A percentile compares a stretch with the other conserved stretches of the same genome.
Conservation (phyloP, 768 basidiomycete species). For the Lactifluus subvellereus region DNA sequence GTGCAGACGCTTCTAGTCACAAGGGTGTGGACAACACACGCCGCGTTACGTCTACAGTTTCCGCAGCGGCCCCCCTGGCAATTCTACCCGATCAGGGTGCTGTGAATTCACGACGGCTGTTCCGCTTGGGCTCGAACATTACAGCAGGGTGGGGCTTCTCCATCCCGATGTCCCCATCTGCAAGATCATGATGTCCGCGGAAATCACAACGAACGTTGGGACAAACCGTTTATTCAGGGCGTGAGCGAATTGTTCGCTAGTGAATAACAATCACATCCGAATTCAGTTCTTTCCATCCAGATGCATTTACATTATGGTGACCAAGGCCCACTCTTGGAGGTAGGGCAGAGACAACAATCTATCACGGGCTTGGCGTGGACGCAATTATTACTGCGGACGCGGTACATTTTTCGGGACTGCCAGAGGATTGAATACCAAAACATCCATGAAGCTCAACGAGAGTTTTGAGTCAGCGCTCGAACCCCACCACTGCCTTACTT, state of each 20-base stretch:
- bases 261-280: not conserved
- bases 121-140: not conserved
- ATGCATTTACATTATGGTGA: not conserved
- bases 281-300: not conserved
- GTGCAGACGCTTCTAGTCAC: not conserved
- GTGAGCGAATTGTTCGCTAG: not conserved
- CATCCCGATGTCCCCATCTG: not conserved
- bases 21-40: not conserved
- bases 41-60: slow-evolving; percentile 1
- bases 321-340: not conserved
- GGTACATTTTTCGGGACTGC: not conserved
- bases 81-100: not conserved
- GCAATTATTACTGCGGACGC: not conserved
- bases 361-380: not conserved
- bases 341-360: not conserved
- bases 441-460: not conserved
- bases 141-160: not conserved
- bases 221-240: not conserved
- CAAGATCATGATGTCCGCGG: slow-evolving; percentile 6
- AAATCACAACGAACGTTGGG: not conserved
- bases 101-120: not conserved
- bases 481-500: no score
- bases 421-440: not conserved
- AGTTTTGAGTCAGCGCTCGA: not conserved
- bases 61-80: not conserved